Evolutionary conservation across 2,329 filamentous ascomycete species (phyloP).

Genomic region (Rhinocladiella mackenziei): DNA sequence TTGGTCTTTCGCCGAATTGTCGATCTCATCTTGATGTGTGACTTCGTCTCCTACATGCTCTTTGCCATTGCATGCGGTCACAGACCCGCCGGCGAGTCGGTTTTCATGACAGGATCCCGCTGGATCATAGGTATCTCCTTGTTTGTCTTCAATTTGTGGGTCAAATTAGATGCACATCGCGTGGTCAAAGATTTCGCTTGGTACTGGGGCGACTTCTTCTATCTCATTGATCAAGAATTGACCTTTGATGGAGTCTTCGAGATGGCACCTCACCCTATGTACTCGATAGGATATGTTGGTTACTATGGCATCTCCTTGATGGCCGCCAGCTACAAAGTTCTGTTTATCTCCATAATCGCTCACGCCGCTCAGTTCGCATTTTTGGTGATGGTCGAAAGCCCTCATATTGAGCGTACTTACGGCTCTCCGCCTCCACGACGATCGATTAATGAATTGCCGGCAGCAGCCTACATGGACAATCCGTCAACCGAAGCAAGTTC

Average conservation of each 20-base stretch:
- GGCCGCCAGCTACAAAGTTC: constrained; percentile 94
- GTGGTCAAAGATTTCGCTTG: constrained; percentile 99
- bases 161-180: constrained; percentile 94
- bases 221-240: constrained; percentile 92
- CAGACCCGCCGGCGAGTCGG: constrained; percentile 67
- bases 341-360: constrained; percentile 93
- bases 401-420: constrained; percentile 97
- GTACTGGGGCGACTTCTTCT: constrained; percentile 99
- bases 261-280: constrained; percentile 98
- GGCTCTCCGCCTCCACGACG: constrained; percentile 71
- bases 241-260: constrained; percentile 99
- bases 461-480: constrained; percentile 36
- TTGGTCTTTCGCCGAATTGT: constrained; percentile 91
- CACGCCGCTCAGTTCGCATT: constrained; percentile 94
- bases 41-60: constrained; percentile 93
- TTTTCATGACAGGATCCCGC: constrained; percentile 64
- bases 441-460: constrained; percentile 35
- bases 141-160: constrained; percentile 94
- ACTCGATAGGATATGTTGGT: constrained; percentile 94
- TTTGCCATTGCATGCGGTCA: constrained; percentile 87
- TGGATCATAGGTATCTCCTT: constrained; percentile 75
- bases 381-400: constrained; percentile 86
- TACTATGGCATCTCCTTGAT: constrained; percentile 99
- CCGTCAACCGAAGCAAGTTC: constrained; percentile 38
- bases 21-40: constrained; percentile 97